These are phyloP conservation scores for Histomonas meleagridis DNA, from an alignment of 208 protist genomes.

Conservation along the genomic window DNA sequence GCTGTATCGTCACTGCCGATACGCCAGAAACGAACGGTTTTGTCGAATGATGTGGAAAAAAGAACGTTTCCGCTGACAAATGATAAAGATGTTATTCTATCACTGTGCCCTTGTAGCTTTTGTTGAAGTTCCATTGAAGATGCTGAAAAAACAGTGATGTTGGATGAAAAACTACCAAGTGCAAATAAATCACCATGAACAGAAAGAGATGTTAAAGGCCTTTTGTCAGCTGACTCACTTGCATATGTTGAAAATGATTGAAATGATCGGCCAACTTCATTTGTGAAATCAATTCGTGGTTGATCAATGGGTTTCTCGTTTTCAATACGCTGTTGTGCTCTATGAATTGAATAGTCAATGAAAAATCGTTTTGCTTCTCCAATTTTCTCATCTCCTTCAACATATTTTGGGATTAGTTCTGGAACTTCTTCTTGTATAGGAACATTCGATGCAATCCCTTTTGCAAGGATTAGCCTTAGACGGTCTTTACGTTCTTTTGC, in stretches of 20 bases:
- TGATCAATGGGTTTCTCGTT: background rate
- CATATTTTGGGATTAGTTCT: background rate
- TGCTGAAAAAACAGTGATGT: background rate
- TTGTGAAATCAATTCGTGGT: background rate
- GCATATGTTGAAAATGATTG: background rate
- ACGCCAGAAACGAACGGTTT: constrained; percentile 5
- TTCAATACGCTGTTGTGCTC: background rate
- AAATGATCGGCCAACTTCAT: background rate
- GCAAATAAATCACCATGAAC: background rate
- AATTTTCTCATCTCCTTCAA: background rate
- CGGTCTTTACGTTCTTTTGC: background rate
- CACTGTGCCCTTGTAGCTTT: background rate
- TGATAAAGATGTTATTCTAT: background rate
- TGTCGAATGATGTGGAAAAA: background rate
- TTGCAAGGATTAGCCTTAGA: background rate
- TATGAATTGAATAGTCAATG: background rate
- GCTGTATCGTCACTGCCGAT: background rate
- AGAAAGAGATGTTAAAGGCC: background rate
- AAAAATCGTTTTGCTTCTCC: background rate
- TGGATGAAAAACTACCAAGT: background rate
- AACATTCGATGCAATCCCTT: background rate
- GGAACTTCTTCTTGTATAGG: background rate
- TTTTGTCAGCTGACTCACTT: background rate
- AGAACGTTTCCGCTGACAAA: background rate
- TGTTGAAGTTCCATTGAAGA: background rate